These are phyloP conservation scores for Colletotrichum higginsianum DNA, from an alignment of 2,329 filamentous ascomycete genomes.

Conservation along the genomic window DNA sequence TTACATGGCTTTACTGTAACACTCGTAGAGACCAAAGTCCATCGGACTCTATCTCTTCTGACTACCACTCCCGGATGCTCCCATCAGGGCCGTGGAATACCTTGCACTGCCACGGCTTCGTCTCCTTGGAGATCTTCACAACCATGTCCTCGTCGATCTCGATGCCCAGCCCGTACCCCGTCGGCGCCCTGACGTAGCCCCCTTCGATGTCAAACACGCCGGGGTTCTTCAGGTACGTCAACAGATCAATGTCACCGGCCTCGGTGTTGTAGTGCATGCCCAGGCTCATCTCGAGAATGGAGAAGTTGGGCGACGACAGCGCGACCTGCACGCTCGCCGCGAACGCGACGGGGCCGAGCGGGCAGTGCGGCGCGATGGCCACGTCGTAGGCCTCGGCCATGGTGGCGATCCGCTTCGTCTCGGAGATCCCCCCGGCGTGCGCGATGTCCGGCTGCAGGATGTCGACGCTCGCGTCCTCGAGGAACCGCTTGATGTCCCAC, in stretches of 20 bases:
- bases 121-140: conserved; percentile 63
- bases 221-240: conserved; percentile 72
- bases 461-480: conserved; percentile 74
- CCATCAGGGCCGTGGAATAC: conserved; percentile 73
- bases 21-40: neutral
- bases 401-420: conserved; percentile 72
- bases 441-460: conserved; percentile 76
- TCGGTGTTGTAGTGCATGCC: conserved; percentile 78
- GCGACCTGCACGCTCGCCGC: conserved; percentile 76
- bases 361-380: conserved; percentile 76
- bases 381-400: conserved; percentile 79
- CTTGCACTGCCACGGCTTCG: conserved; percentile 68
- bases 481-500: conserved; percentile 76
- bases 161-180: conserved; percentile 71
- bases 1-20: no score
- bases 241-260: conserved; percentile 63
- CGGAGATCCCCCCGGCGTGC: conserved; percentile 76
- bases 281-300: conserved; percentile 78
- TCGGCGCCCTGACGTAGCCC: conserved; percentile 70
- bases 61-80: conserved; percentile 71
- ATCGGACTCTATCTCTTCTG: neutral
- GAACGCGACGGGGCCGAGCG: conserved; percentile 76
- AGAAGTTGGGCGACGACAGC: conserved; percentile 69
- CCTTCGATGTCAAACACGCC: conserved; percentile 70
- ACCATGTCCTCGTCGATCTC: conserved; percentile 76